A percentile compares a stretch with the other conserved stretches of the same genome.
These are phyloP conservation scores for Datura wrightii DNA, from an alignment of 257 asterid genomes.

Conservation along the genomic window DNA sequence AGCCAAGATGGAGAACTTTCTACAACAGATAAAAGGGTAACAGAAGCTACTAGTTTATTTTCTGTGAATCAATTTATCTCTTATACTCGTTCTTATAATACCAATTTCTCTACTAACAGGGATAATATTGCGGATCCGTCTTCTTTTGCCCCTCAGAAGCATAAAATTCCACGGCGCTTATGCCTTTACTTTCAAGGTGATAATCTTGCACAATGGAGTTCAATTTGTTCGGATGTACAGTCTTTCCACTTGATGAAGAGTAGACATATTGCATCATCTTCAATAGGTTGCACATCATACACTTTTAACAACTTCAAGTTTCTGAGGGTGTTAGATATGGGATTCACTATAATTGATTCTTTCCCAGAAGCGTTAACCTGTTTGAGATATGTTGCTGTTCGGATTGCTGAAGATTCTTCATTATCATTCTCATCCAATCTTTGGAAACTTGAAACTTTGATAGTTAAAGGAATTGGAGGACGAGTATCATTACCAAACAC, in stretches of 20 bases:
- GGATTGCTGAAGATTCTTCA: background rate
- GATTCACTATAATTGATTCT: background rate
- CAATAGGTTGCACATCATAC: background rate
- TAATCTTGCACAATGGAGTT: background rate
- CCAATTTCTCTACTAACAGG: background rate
- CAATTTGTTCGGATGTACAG: background rate
- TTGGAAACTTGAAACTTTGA: conserved; percentile 8
- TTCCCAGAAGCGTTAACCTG: background rate
- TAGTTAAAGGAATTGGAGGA: background rate
- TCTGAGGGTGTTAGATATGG: background rate
- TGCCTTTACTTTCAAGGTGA: background rate
- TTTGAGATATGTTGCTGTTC: conserved; percentile 25
- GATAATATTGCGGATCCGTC: background rate
- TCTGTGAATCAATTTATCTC: background rate
- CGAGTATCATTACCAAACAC: background rate
- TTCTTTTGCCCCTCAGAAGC: background rate
- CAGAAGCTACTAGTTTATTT: background rate
- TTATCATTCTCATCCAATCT: background rate
- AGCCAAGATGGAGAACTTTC: background rate
- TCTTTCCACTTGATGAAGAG: background rate
- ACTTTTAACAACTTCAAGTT: background rate
- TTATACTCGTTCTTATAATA: background rate
- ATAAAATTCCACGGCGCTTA: background rate
- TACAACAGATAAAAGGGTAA: background rate
- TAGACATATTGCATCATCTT: background rate